Percentiles rank a stretch among this genome's conserved stretches.
phyloP scores from a whole-genome alignment of 352 stramenopile species.

The Phytopythium montanum region DNA sequence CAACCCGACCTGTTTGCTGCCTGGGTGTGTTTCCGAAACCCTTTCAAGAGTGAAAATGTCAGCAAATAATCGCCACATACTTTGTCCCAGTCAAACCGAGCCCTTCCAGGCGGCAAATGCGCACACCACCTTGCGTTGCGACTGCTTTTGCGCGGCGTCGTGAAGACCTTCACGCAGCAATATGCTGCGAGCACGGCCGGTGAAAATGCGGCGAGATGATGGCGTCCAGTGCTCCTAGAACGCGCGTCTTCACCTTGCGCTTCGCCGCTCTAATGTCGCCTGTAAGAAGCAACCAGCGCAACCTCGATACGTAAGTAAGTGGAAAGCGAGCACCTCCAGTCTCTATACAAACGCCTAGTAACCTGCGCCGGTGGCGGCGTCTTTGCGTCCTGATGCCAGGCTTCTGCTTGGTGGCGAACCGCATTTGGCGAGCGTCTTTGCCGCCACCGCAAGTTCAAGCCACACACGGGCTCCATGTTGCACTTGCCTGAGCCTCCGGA shows the following conservation, averaged over 20 bases:
- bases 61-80: too few species aligned
- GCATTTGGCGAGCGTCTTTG: background rate
- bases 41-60: too few species aligned
- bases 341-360: too few species aligned
- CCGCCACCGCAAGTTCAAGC: background rate
- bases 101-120: too few species aligned
- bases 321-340: too few species aligned
- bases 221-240: background rate
- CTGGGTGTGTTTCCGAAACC: too few species aligned
- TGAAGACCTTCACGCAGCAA: too few species aligned
- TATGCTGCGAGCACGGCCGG: too few species aligned
- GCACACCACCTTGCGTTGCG: too few species aligned
- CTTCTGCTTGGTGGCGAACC: background rate
- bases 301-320: too few species aligned
- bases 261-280: background rate
- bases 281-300: background rate
- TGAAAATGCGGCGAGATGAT: background rate
- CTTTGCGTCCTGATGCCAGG: background rate
- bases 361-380: background rate
- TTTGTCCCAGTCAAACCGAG: too few species aligned
- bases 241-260: background rate
- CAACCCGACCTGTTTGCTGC: background rate
- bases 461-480: background rate
- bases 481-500: conserved; percentile 1
- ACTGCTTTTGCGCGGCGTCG: too few species aligned